A percentile compares a stretch with the other conserved stretches of the same genome.
Evolutionary conservation across 306 rosid genomes (phyloP).

Genomic region (Castanospermum australe): DNA sequence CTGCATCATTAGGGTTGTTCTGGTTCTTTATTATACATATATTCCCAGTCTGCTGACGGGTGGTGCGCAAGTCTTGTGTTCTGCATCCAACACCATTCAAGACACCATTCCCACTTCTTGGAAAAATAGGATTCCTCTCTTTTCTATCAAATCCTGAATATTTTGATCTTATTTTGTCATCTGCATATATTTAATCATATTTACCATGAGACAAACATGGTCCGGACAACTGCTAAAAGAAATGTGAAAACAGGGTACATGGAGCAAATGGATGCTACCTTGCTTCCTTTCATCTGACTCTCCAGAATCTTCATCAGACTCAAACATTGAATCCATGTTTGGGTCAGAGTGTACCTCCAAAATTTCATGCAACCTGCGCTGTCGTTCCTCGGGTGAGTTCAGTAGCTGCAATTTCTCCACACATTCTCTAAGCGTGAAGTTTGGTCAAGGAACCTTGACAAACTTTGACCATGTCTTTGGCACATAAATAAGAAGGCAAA

Average conservation of each 20-base stretch:
- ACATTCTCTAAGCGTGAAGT: slow-evolving; percentile 61
- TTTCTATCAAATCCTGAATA: slow-evolving; percentile 41
- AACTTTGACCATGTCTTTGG: slow-evolving; percentile 23
- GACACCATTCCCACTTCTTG: slow-evolving; percentile 32
- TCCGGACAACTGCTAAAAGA: slow-evolving; percentile 22
- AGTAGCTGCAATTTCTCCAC: slow-evolving; percentile 76
- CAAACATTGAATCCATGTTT: slow-evolving; percentile 64
- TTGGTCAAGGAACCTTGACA: slow-evolving; percentile 65
- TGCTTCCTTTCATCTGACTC: slow-evolving; percentile 53
- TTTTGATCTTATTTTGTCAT: slow-evolving; percentile 44
- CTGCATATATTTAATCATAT: slow-evolving; percentile 52
- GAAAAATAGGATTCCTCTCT: slow-evolving; percentile 44
- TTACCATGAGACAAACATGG: slow-evolving; percentile 39
- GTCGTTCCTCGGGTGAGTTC: slow-evolving; percentile 71
- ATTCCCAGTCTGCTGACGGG: slow-evolving; percentile 34
- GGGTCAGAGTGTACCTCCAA: slow-evolving; percentile 77
- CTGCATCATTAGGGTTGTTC: slow-evolving; percentile 30
- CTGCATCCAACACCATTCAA: slow-evolving; percentile 31
- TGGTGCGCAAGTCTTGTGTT: slow-evolving; percentile 20
- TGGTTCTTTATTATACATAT: slow-evolving; percentile 25
- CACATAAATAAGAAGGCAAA: slow-evolving; percentile 21
- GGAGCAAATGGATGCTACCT: slow-evolving; percentile 52
- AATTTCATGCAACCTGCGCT: slow-evolving; percentile 63
- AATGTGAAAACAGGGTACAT: slow-evolving; percentile 21
- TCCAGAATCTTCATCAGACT: slow-evolving; percentile 59